Conservation (phyloP, 2,329 filamentous ascomycete species). For the Paecilomyces variotii region DNA sequence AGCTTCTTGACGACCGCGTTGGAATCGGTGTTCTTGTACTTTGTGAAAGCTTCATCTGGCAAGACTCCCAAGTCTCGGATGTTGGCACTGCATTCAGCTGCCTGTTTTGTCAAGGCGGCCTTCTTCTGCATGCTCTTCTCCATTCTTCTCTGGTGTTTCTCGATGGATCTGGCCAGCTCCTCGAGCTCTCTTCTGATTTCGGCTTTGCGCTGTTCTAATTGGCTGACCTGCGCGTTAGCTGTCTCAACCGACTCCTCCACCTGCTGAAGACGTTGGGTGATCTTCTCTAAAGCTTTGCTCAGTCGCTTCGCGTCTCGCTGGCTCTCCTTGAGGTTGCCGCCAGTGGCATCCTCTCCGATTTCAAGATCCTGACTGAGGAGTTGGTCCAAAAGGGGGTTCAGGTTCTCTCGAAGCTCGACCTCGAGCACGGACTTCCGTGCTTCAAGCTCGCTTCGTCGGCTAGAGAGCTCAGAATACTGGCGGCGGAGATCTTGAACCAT, state of each 20-base stretch:
- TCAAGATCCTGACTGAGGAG: constrained; percentile 71
- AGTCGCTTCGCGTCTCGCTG: constrained; percentile 75
- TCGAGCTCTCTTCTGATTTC: constrained; percentile 65
- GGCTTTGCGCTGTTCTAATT: constrained; percentile 51
- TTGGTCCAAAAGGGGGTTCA: constrained; percentile 80
- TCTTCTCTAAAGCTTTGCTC: constrained; percentile 56
- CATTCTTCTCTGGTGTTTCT: constrained; percentile 79
- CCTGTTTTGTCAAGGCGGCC: constrained; percentile 66
- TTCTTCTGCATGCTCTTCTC: constrained; percentile 89
- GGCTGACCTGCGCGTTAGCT: constrained; percentile 45
- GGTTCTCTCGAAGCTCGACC: constrained; percentile 78
- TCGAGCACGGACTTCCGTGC: constrained; percentile 75
- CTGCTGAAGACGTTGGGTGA: constrained; percentile 63
- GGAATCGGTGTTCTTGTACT: constrained; percentile 75
- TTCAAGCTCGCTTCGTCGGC: constrained; percentile 67
- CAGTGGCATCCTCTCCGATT: constrained; percentile 46
- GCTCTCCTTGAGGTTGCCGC: constrained; percentile 65
- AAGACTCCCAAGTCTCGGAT: constrained; percentile 90
- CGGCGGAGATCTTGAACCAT: constrained; percentile 66
- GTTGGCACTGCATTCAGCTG: constrained; percentile 73
- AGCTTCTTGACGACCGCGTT: constrained; percentile 66
- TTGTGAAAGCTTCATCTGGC: constrained; percentile 87
- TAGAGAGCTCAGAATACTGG: constrained; percentile 67
- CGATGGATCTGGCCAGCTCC: constrained; percentile 68
- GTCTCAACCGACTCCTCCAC: constrained; percentile 66